These are phyloP conservation scores for Pyrus betulifolia DNA, from an alignment of 306 rosid species.

Conservation along the genomic window DNA sequence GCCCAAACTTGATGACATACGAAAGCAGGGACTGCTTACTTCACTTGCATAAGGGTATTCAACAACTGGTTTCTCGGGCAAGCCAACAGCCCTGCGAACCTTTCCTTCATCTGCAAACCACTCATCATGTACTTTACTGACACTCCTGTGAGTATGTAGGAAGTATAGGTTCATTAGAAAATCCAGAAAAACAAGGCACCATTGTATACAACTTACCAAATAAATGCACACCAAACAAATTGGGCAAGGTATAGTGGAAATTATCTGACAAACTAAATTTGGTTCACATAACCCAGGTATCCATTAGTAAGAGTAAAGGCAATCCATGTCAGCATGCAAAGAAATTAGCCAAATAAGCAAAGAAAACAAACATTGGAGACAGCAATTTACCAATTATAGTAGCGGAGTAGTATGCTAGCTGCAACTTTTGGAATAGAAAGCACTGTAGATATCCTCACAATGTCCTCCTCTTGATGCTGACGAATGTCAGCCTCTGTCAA, in stretches of 20 bases:
- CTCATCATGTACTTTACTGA: conserved; percentile 62
- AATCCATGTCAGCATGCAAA: not conserved
- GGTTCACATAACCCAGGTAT: not conserved
- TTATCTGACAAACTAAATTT: not conserved
- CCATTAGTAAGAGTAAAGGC: not conserved
- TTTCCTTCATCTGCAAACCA: conserved; percentile 68
- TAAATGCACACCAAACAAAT: not conserved
- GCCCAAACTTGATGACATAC: not conserved
- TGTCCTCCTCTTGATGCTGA: conserved; percentile 56
- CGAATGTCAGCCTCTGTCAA: conserved; percentile 50
- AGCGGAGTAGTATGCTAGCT: conserved; percentile 55
- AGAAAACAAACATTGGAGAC: not conserved
- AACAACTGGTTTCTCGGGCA: conserved; percentile 38
- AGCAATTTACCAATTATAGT: conserved; percentile 46
- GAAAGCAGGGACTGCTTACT: conserved; percentile 23
- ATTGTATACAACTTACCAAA: not conserved
- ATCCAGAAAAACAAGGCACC: not conserved
- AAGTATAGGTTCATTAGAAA: conserved; percentile 1
- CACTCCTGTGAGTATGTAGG: conserved; percentile 36
- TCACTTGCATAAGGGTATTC: conserved; percentile 27
- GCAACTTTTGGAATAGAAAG: conserved; percentile 49
- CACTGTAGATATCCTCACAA: conserved; percentile 45
- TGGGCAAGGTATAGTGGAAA: not conserved
- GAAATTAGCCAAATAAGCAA: not conserved
- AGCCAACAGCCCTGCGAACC: conserved; percentile 52